A percentile compares a stretch with the other conserved stretches of the same genome.
phyloP scores from a whole-genome alignment of 1,284 basidiomycete species.

The Rhodotorula glutinis region DNA sequence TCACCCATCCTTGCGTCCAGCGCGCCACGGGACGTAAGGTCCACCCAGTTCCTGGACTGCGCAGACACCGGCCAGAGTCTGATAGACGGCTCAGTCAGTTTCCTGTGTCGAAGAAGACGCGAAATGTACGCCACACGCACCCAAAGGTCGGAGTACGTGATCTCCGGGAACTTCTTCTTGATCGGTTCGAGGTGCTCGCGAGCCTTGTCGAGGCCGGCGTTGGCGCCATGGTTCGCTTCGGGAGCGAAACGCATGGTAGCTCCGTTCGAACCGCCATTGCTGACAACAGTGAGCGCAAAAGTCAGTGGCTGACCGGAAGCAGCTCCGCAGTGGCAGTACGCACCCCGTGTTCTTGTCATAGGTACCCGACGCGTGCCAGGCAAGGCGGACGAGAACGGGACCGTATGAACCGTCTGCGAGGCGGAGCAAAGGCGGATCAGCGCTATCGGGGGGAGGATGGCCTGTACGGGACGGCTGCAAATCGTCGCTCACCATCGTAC shows the following conservation, averaged over 20 bases:
- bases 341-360: slow-evolving; percentile 57
- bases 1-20: slow-evolving; percentile 47
- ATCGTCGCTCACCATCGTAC: slow-evolving; percentile 67
- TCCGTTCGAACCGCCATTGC: slow-evolving; percentile 35
- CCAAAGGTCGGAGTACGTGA: slow-evolving; percentile 40
- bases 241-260: slow-evolving; percentile 43
- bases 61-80: slow-evolving; percentile 50
- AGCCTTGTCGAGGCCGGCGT: slow-evolving; percentile 38
- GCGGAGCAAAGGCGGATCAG: not conserved
- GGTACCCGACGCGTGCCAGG: slow-evolving; percentile 73
- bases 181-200: slow-evolving; percentile 40
- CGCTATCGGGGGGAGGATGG: too few species aligned
- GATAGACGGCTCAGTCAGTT: rapidly evolving
- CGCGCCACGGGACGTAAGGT: slow-evolving; percentile 47
- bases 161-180: slow-evolving; percentile 41
- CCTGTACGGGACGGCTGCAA: not conserved
- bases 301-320: too few species aligned
- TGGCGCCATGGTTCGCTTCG: slow-evolving; percentile 43
- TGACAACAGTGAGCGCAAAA: too few species aligned
- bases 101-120: not conserved
- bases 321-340: too few species aligned
- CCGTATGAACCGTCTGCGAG: slow-evolving; percentile 79
- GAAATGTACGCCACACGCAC: not conserved
- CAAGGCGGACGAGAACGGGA: slow-evolving; percentile 85
- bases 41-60: slow-evolving; percentile 49